These are phyloP conservation scores for Cutaneotrichosporon cavernicola DNA, from an alignment of 1,284 basidiomycete species.

Conservation along the genomic window DNA sequence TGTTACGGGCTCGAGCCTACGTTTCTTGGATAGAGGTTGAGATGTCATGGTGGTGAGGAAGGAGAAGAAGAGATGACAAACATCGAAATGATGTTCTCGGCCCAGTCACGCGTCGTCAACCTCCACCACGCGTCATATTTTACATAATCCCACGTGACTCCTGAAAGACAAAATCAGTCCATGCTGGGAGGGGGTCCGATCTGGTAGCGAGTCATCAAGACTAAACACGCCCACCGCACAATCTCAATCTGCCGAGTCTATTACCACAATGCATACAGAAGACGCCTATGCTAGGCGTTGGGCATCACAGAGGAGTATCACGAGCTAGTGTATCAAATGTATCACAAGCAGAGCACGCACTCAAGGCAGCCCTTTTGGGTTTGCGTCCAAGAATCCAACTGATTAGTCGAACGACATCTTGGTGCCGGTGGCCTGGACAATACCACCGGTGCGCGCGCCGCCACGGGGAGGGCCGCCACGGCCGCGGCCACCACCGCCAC, in stretches of 20 bases:
- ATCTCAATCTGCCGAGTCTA: background rate
- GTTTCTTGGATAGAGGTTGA: conserved; percentile 40
- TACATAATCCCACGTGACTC: background rate
- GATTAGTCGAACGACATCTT: conserved; percentile 72
- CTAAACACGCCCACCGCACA: too few species aligned
- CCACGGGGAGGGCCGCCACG: conserved; percentile 50
- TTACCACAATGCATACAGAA: conserved; percentile 22
- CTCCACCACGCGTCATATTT: conserved; percentile 15
- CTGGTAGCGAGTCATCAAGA: too few species aligned
- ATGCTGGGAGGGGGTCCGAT: too few species aligned
- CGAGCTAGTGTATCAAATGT: background rate
- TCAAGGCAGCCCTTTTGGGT: conserved; percentile 5
- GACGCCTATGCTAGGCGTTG: conserved; percentile 5
- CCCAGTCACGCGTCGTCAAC: conserved; percentile 10
- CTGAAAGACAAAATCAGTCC: too few species aligned
- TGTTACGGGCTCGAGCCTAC: conserved; percentile 32
- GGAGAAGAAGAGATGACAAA: background rate
- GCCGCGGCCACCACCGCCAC: conserved; percentile 51
- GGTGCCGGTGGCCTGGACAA: conserved; percentile 70
- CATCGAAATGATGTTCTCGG: conserved; percentile 5
- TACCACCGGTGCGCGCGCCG: conserved; percentile 67
- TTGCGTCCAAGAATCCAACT: background rate
- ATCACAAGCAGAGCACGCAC: background rate
- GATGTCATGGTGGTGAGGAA: conserved; percentile 1
- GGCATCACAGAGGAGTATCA: background rate